Evolutionary conservation across 2,329 filamentous ascomycete genomes (phyloP).

Genomic region (Aspergillus sp.): DNA sequence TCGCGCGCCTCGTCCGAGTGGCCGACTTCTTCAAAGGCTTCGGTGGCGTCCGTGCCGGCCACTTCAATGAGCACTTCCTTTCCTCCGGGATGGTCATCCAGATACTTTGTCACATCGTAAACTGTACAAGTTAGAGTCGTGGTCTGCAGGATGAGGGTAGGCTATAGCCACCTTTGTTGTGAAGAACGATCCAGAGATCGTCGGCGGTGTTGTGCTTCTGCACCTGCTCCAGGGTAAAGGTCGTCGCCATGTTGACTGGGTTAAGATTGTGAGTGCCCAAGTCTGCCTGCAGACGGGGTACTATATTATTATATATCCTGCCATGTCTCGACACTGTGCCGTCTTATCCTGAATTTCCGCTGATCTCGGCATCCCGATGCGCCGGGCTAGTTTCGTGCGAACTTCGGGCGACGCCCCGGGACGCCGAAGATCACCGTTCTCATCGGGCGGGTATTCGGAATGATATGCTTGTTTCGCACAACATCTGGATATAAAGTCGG

Average conservation of each 20-base stretch:
- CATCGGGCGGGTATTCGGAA: slow-evolving; percentile 2
- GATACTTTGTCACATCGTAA: slow-evolving; percentile 58
- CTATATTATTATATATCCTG: background rate
- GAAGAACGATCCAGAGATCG: slow-evolving; percentile 56
- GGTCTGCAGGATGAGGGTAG: background rate
- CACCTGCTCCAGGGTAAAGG: slow-evolving; percentile 32
- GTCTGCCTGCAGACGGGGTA: background rate
- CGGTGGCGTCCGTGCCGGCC: slow-evolving; percentile 42
- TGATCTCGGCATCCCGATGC: background rate
- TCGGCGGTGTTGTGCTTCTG: slow-evolving; percentile 47
- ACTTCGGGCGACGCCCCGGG: slow-evolving; percentile 4
- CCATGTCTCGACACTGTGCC: background rate
- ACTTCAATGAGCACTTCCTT: slow-evolving; percentile 38
- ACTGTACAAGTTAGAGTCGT: slow-evolving; percentile 38
- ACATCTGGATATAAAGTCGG: background rate
- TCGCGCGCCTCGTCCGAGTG: slow-evolving; percentile 46
- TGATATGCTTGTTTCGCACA: background rate
- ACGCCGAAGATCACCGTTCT: background rate
- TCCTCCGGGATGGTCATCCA: slow-evolving; percentile 57
- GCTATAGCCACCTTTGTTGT: slow-evolving; percentile 51
- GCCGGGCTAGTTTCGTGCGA: slow-evolving; percentile 12
- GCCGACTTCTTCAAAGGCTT: slow-evolving; percentile 41
- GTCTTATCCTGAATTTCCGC: background rate
- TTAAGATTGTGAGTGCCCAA: background rate
- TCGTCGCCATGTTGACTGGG: slow-evolving; percentile 3